Base-by-base conservation (phyloP, 257 asterid genomes). In the Solanum pinnatisectum region DNA sequence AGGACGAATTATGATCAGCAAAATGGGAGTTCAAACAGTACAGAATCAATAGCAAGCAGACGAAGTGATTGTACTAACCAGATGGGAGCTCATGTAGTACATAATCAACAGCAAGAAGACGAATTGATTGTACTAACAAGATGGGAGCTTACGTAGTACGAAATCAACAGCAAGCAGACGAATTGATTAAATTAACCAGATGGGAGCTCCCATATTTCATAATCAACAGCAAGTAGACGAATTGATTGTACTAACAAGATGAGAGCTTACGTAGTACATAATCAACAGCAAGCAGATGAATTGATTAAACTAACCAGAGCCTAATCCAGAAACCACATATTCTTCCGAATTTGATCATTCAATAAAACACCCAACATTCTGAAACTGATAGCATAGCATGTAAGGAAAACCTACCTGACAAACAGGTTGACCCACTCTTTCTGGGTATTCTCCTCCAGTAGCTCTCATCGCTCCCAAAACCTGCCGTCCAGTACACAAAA, bases 391-490 rank as follows among this genome's bases (percentile, higher is more conserved):
- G 60, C 88, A 72, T 52, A 60, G 33, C 22, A 83, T 40, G 81
- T 20, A 87, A 32, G 39, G 56, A 71, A 68, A 81, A 72, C 37
- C 77, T 92, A 96, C 99, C 98, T 94, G 98, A 89, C 99, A 96
- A 73, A 94, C 91, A 22, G 98, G 98, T 89, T 96, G 96, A 40
- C 96, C 98, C 84, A 63, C 70, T 68, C 98, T 95, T 88, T 96
- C 98, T 1, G 99, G 98, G 88, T 93, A 93, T 86, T 95, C 97
- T 23, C 94, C 95, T 84, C 95, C 96, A 46, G 91, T 88, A 27
- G 93, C 92, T 91, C 97, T 89, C 89, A 94, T 91, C 88, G 93
- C 92, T 91, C 98, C 94, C 92, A 92, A 88, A 76, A 94, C 95
- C 98, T 96, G 86, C 46, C 84, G 83, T 87, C 87, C 88, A 87